Conservation (phyloP, 2,329 filamentous ascomycete genomes). For the Alternaria tenuissima region DNA sequence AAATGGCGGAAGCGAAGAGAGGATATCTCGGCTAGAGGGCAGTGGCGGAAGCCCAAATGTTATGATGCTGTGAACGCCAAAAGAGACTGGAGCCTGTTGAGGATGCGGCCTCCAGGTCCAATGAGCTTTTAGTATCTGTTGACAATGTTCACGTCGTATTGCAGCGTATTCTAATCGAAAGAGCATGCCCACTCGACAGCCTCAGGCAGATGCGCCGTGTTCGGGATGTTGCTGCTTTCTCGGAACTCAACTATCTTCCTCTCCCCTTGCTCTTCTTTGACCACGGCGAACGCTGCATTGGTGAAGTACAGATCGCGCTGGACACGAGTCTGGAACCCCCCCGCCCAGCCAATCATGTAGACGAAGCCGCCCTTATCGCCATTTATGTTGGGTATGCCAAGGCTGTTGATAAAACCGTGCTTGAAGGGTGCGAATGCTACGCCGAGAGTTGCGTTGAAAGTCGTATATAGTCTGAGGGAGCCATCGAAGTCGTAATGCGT, state of each 20-base stretch:
- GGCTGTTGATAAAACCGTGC: conserved; percentile 39
- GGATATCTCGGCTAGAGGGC: background rate
- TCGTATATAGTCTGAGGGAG: conserved; percentile 37
- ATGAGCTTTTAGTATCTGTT: background rate
- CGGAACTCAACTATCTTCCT: conserved; percentile 44
- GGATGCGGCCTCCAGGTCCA: too few relatives aligned
- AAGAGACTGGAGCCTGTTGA: background rate
- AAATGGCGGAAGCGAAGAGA: conserved; percentile 3
- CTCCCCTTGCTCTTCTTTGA: conserved; percentile 32
- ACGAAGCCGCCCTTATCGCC: conserved; percentile 45
- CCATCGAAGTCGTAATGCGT: conserved; percentile 43
- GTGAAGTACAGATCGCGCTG: conserved; percentile 40
- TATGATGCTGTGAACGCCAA: too few relatives aligned
- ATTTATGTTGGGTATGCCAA: conserved; percentile 40
- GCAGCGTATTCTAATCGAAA: conserved; percentile 16
- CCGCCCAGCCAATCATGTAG: conserved; percentile 46
- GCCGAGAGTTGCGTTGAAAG: conserved; percentile 40
- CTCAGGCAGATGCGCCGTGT: conserved; percentile 33
- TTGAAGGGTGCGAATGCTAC: conserved; percentile 38
- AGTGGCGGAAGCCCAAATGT: background rate
- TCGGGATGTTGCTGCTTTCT: conserved; percentile 45
- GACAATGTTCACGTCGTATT: background rate
- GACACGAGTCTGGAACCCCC: conserved; percentile 31
- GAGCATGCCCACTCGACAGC: conserved; percentile 35
- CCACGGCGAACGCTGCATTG: conserved; percentile 42